A percentile compares a stretch with the other conserved stretches of the same genome.
These are phyloP conservation scores for Herpetomonas samuelpessoai DNA, from an alignment of 208 protist species.

Conservation along the genomic window DNA sequence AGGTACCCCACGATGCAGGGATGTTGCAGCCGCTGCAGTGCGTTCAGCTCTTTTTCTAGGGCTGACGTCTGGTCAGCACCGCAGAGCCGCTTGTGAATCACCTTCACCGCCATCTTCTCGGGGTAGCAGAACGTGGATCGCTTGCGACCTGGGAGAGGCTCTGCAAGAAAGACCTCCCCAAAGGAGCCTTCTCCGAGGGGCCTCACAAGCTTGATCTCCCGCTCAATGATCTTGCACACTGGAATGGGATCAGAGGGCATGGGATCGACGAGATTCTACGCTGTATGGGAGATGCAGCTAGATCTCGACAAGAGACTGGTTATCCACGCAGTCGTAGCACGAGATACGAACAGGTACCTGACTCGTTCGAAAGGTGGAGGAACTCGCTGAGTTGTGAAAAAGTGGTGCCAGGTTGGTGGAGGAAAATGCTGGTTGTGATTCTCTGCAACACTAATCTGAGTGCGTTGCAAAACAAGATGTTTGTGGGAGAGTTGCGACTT, in stretches of 20 bases:
- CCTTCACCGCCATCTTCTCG: conserved; percentile 60
- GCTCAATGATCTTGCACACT: conserved; percentile 37
- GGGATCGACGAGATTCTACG: too few species aligned
- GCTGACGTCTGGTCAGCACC: conserved; percentile 22
- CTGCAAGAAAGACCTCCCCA: conserved; percentile 51
- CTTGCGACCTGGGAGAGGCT: conserved; percentile 4
- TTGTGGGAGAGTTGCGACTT: neutral
- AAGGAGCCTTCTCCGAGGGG: conserved; percentile 54
- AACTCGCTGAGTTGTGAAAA: too few species aligned
- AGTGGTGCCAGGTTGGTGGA: too few species aligned
- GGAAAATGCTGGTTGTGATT: too few species aligned
- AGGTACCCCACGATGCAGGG: conserved; percentile 79
- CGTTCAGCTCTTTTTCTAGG: conserved; percentile 50
- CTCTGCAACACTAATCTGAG: too few species aligned
- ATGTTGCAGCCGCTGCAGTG: conserved; percentile 54
- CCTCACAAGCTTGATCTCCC: conserved; percentile 48
- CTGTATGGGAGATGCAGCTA: too few species aligned
- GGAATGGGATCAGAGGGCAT: too few species aligned
- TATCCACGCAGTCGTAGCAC: too few species aligned
- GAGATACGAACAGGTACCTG: too few species aligned
- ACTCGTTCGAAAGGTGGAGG: too few species aligned
- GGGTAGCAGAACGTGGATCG: conserved; percentile 33
- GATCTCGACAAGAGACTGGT: too few species aligned
- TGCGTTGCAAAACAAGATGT: neutral
- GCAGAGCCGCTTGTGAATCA: conserved; percentile 55